Percentiles rank a stretch among this genome's conserved stretches.
Conservation (phyloP, 1,284 basidiomycete genomes). For the Cryptococcus neoformans region DNA sequence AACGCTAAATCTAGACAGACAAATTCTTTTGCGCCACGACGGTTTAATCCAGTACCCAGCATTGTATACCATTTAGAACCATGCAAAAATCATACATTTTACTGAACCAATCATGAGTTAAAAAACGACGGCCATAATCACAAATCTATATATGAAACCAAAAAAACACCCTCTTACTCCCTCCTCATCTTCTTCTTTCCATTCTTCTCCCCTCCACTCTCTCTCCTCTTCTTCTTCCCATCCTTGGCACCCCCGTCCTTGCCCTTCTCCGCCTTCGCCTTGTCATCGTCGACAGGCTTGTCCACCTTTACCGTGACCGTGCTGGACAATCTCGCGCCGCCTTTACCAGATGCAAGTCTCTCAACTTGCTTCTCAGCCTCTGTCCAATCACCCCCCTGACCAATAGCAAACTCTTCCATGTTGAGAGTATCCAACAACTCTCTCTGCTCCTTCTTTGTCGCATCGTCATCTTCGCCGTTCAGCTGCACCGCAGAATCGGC, state of each 20-base stretch:
- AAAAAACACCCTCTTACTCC: neutral
- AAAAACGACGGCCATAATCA: neutral
- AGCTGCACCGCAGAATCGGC: conserved; percentile 55
- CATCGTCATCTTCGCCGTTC: conserved; percentile 47
- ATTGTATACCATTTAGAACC: neutral
- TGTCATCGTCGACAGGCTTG: conserved; percentile 39
- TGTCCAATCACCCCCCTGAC: conserved; percentile 68
- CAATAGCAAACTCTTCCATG: conserved; percentile 77
- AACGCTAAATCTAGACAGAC: neutral
- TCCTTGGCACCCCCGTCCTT: conserved; percentile 52
- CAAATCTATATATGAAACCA: too few species aligned
- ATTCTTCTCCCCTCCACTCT: conserved; percentile 32
- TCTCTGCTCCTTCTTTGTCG: conserved; percentile 56
- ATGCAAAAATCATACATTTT: neutral
- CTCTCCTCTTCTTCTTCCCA: conserved; percentile 27
- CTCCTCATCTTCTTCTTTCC: conserved; percentile 2
- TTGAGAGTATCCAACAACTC: conserved; percentile 83
- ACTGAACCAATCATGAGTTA: neutral
- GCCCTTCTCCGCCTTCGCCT: conserved; percentile 56
- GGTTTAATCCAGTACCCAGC: neutral
- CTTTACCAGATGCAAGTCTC: conserved; percentile 49
- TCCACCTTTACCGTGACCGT: conserved; percentile 73
- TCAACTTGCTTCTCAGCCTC: conserved; percentile 68
- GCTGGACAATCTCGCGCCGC: conserved; percentile 56
- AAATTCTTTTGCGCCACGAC: too few species aligned